Conservation (phyloP, 306 rosid genomes). For the Elaeagnus macrophylla region DNA sequence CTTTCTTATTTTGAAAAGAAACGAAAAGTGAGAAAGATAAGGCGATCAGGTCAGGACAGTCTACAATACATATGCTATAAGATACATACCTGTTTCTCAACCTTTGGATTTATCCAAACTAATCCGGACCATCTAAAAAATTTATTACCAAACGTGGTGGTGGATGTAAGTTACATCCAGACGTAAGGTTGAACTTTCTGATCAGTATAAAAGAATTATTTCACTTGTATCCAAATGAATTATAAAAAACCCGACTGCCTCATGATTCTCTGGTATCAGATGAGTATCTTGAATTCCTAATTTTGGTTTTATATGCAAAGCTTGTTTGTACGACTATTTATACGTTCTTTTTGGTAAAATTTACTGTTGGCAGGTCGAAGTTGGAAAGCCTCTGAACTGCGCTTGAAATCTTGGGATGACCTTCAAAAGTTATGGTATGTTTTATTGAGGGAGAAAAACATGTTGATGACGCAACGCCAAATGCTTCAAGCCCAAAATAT, state of each 20-base stretch:
- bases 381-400: constrained; percentile 90
- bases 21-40: too few species aligned
- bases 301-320: not conserved
- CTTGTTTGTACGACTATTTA: not conserved
- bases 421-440: constrained; percentile 90
- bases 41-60: not conserved
- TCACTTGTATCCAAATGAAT: not conserved
- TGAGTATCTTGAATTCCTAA: not conserved
- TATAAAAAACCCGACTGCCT: not conserved
- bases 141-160: too few species aligned
- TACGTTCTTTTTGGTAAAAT: constrained; percentile 1
- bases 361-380: constrained; percentile 54
- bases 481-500: constrained; percentile 90
- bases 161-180: too few species aligned
- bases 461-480: constrained; percentile 92
- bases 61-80: too few species aligned
- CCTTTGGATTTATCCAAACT: too few species aligned
- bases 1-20: not conserved
- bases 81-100: too few species aligned
- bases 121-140: too few species aligned
- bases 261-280: not conserved
- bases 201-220: too few species aligned
- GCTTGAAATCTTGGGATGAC: constrained; percentile 93
- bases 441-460: constrained; percentile 85
- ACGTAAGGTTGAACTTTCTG: too few species aligned